Base-by-base conservation (phyloP, 2,329 filamentous ascomycete species). In the Calonectria leucothoes region DNA sequence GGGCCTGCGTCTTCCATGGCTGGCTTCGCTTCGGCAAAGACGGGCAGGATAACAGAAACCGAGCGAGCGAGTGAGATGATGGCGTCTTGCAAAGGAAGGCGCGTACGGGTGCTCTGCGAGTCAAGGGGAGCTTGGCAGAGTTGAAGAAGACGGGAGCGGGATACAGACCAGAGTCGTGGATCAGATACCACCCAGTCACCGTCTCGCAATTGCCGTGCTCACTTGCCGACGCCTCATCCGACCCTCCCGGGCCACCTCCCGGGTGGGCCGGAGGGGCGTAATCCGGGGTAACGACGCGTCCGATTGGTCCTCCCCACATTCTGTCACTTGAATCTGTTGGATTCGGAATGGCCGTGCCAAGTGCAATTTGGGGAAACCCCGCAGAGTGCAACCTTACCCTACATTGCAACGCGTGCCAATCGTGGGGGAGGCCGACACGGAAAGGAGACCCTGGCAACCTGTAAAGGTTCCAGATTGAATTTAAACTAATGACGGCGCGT, bases 241-340 rank as follows among this genome's bases (percentile, higher is more conserved):
- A 51, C 33, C 67, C 33, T 45, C 33, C 49, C 61, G 61, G 67
- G 5, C 25, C 42, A 27, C 23, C 23, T 35, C 31, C 17, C 48
- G 31, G 14, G 67, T 70, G 67, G 67, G 59, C 27, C 67, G 29
- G 15, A 35, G 45, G 37, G 49, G 25, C n/a, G 42, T 35, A 65
- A 70, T 55, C 67, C 37, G 67, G 67, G 67, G 67, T 70, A 70
- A 37, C 6, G 14, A 17, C 10, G 6, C 67, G 7, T 33, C 12
- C n/a, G 7, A 70, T 70, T 70, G 67, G 67, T 27, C 17, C n/a
- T 39, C 59, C 59, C 67, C 67, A 31, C 59, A 64, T n/a, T 64
- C 25, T 23, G 15, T 23, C 20, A 23, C 17, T 48, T 29, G 8
- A 20, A 17, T 17, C 4, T 15, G 27, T 64, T 23, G 8, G 33